Evolutionary conservation across 176 grass and related monocot genomes (phyloP).

Genomic region (Rhynchospora tenuis): DNA sequence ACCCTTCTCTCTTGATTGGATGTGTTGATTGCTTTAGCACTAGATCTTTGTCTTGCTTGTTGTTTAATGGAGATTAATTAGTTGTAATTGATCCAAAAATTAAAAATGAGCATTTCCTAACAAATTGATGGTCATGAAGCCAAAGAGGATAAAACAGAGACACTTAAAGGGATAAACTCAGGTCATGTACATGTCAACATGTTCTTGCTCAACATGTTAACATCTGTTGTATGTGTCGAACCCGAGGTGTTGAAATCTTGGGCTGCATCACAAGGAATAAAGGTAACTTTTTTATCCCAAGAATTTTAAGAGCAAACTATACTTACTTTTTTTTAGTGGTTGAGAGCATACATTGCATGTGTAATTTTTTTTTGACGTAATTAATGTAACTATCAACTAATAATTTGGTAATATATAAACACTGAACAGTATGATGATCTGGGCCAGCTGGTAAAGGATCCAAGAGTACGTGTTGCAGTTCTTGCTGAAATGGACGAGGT

Average conservation of each 20-base stretch:
- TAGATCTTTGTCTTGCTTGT: too few species aligned
- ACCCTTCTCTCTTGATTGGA: too few species aligned
- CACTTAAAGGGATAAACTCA: too few species aligned
- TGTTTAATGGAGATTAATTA: too few species aligned
- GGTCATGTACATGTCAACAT: too few species aligned
- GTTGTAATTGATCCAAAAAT: too few species aligned
- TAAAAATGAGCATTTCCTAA: too few species aligned
- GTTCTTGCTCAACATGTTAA: too few species aligned
- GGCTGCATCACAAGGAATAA: constrained; percentile 83
- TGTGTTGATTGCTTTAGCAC: too few species aligned
- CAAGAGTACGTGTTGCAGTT: constrained; percentile 59
- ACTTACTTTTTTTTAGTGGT: neutral
- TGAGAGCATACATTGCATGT: neutral
- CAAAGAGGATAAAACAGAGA: too few species aligned
- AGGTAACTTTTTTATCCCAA: constrained; percentile 32
- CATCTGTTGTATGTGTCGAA: constrained; percentile 70
- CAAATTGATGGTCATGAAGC: too few species aligned
- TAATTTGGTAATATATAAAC: neutral
- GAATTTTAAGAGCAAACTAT: neutral
- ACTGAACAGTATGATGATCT: constrained; percentile 60
- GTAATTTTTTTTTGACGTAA: too few species aligned
- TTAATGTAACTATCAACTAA: neutral
- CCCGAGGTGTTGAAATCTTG: constrained; percentile 65
- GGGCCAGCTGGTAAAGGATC: constrained; percentile 52
- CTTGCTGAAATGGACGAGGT: constrained; percentile 82